Conservation (phyloP, 2,329 filamentous ascomycete genomes). For the Diaporthe australafricana region DNA sequence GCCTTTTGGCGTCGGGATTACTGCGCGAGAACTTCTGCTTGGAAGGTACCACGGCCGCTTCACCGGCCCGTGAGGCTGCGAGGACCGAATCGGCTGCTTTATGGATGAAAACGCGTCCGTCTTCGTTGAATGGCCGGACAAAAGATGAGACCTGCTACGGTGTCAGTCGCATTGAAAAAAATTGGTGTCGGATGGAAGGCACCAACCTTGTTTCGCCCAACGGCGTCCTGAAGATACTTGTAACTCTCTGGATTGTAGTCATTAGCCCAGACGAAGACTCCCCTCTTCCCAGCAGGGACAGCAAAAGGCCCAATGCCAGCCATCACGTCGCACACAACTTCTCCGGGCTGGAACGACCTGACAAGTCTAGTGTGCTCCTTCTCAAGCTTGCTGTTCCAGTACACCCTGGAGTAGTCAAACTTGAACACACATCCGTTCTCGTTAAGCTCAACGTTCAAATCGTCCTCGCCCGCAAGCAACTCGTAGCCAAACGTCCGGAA, state of each 20-base stretch:
- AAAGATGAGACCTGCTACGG: constrained; percentile 69
- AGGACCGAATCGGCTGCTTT: constrained; percentile 72
- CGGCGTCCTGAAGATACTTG: constrained; percentile 75
- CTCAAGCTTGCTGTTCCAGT: constrained; percentile 95
- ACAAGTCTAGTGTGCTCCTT: constrained; percentile 89
- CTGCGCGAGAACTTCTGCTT: constrained; percentile 53
- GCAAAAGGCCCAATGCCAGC: constrained; percentile 97
- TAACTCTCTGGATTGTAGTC: constrained; percentile 95
- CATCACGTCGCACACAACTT: constrained; percentile 97
- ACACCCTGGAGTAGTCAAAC: constrained; percentile 96
- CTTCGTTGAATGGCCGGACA: constrained; percentile 83
- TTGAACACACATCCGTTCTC: constrained; percentile 88
- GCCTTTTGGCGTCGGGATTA: constrained; percentile 43
- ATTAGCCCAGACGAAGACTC: constrained; percentile 95
- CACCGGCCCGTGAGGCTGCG: constrained; percentile 59
- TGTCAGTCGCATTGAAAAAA: constrained; percentile 33
- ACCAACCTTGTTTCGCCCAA: constrained; percentile 82
- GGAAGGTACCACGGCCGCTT: constrained; percentile 65
- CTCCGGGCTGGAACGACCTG: constrained; percentile 80
- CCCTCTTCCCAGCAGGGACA: constrained; percentile 88
- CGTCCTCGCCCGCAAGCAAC: constrained; percentile 82
- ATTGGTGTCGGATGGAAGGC: neutral
- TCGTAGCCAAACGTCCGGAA: constrained; percentile 96
- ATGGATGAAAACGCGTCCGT: constrained; percentile 85
- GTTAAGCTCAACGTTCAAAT: constrained; percentile 84